Evolutionary conservation across 371 early-diverging fungal genomes (phyloP), one percentile per base, ranked within the genome.

Genomic region (Amoeboaphelidium protococcarum): DNA sequence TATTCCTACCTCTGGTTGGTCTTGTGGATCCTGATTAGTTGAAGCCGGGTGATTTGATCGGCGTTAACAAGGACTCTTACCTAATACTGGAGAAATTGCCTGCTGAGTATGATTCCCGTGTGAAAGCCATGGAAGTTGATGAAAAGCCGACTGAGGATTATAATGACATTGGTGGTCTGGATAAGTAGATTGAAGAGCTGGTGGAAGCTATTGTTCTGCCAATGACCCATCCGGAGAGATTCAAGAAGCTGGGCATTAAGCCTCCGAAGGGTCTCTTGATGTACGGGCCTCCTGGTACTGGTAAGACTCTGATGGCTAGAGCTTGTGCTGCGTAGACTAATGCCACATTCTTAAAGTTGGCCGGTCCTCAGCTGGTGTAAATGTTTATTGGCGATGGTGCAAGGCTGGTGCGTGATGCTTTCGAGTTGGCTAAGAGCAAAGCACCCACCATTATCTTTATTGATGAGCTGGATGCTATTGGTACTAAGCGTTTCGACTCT

Each of bases 351-450:
- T 60, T 97, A 46, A 91, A 95, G 55, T 69, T 98, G 40, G 95
- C 97, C 1, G 99, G 98, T 0, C 94, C 99, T 21, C 92, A 95
- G 57, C 74, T 98, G 1, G 98, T 97, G 42, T 96, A 92, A 65
- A 98, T 96, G 98, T 98, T 94, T 64, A 97, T 98, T 55, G 99
- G 99, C 55, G 99, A 99, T 56, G 98, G 99, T 50, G 95, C 98
- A 44, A 85, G 91, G 57, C 68, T 98, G 50, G 96, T 99, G 12
- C 78, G 99, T 31, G 98, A 98, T 58, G 92, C 96, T 2, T 99
- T 99, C 65, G 82, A 80, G 22, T 63, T 98, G 47, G 99, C 99
- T 20, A 92, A 91, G 61, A 95, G 95, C 56, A 97, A 98, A 63
- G 75, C 89, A 23, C 99, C 99, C 2, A 82, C 98, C 20, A 99